Conservation (phyloP, 306 rosid genomes). For the Cyclanthera cordifolia region DNA sequence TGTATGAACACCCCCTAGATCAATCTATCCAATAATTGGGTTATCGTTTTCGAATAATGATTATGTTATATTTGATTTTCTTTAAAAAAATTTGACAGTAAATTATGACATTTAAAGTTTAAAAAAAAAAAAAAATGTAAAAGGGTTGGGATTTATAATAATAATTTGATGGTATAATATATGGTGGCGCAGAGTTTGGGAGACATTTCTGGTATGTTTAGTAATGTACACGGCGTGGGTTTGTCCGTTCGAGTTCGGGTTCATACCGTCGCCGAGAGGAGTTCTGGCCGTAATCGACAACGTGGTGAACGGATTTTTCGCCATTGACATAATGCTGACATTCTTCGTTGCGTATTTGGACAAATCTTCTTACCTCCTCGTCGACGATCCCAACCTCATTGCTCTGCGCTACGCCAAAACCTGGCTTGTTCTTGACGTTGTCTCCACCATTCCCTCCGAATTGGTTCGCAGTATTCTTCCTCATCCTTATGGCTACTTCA, state of each 20-base stretch:
- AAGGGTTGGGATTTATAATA: no score
- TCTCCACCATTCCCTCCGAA: constrained; percentile 56
- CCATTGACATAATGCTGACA: constrained; percentile 47
- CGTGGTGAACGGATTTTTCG: constrained; percentile 45
- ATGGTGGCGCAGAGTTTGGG: constrained; percentile 50
- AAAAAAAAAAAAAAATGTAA: no score
- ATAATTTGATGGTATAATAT: no score
- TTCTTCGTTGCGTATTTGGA: constrained; percentile 71
- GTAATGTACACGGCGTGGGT: constrained; percentile 79
- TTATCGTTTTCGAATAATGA: no score
- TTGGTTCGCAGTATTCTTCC: constrained; percentile 26
- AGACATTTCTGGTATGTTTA: constrained; percentile 35
- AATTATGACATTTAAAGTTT: no score
- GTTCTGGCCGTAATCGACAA: constrained; percentile 34
- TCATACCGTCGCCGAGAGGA: constrained; percentile 21
- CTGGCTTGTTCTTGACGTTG: constrained; percentile 51
- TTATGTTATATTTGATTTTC: no score
- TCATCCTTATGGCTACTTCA: constrained; percentile 44
- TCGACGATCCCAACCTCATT: constrained; percentile 33
- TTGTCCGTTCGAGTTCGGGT: constrained; percentile 76
- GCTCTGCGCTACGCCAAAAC: constrained; percentile 45
- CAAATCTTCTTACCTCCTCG: constrained; percentile 37
- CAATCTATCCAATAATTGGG: no score
- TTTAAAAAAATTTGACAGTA: no score
- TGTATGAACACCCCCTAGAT: no score